A percentile compares a stretch with the other conserved stretches of the same genome.
phyloP scores from a whole-genome alignment of 1,284 basidiomycete genomes.

The Moesziomyces antarcticus region DNA sequence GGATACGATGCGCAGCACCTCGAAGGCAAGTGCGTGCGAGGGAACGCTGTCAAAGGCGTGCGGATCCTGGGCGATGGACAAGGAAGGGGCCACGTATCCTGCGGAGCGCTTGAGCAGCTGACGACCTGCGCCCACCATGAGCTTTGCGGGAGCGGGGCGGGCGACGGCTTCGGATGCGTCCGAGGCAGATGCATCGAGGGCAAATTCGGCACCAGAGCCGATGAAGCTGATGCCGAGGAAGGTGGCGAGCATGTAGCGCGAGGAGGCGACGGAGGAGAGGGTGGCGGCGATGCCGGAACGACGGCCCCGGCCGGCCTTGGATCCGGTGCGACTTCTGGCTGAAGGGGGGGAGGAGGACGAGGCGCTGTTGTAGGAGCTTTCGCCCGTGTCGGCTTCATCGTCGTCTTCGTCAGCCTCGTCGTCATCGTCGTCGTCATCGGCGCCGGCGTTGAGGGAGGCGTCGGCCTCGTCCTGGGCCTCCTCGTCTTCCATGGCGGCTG shows the following conservation, averaged over 20 bases:
- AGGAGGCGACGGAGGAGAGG: constrained; percentile 33
- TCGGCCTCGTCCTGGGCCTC: constrained; percentile 28
- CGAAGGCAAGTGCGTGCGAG: constrained; percentile 51
- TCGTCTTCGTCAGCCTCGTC: constrained; percentile 55
- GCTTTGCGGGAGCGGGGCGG: constrained; percentile 32
- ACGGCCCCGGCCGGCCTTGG: constrained; percentile 19
- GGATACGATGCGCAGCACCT: constrained; percentile 51
- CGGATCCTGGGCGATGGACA: constrained; percentile 13
- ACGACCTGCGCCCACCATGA: constrained; percentile 58
- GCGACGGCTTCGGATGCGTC: constrained; percentile 20
- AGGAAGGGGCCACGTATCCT: constrained; percentile 26
- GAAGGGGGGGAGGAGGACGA: constrained; percentile 37
- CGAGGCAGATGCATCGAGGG: constrained; percentile 24
- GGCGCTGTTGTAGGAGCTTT: constrained; percentile 33
- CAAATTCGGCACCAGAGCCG: constrained; percentile 51
- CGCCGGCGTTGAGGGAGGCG: constrained; percentile 12
- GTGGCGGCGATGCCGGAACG: constrained; percentile 21
- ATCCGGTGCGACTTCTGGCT: constrained; percentile 24
- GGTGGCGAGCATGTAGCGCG: constrained; percentile 63
- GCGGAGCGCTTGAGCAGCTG: constrained; percentile 63
- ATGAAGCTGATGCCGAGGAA: constrained; percentile 62
- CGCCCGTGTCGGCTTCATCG: constrained; percentile 36
- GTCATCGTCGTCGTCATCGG: constrained; percentile 56
- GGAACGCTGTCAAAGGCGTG: constrained; percentile 56
- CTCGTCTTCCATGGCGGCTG: constrained; percentile 48